Conservation (phyloP, 2,329 filamentous ascomycete genomes). For the Aspergillus fischeri region DNA sequence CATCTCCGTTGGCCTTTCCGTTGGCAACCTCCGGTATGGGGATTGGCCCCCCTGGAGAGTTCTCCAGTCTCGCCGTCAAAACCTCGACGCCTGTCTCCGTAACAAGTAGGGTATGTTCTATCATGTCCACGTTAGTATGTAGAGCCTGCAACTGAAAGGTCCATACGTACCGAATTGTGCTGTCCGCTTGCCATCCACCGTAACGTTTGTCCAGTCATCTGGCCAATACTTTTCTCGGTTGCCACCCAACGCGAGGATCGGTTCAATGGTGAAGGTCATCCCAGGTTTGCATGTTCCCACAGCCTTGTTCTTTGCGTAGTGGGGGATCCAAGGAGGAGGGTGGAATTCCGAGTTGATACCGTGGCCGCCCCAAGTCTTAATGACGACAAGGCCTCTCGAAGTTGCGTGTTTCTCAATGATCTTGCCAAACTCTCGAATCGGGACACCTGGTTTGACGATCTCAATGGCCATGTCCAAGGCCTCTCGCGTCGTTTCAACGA, state of each 20-base stretch:
- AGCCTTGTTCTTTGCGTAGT: constrained; percentile 94
- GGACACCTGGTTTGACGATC: constrained; percentile 78
- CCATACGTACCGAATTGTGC: constrained; percentile 66
- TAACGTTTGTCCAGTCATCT: constrained; percentile 92
- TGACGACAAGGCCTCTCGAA: constrained; percentile 70
- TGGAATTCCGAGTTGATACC: constrained; percentile 89
- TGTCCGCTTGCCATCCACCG: constrained; percentile 76
- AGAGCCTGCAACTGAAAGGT: not conserved
- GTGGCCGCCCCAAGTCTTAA: constrained; percentile 88
- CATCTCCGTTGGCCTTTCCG: not conserved
- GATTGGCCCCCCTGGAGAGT: constrained; percentile 67
- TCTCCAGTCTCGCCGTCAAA: constrained; percentile 62
- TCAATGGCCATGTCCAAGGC: constrained; percentile 80
- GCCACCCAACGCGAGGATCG: constrained; percentile 84
- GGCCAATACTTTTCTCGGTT: constrained; percentile 89
- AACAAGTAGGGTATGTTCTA: constrained; percentile 73
- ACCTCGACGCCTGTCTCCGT: constrained; percentile 74
- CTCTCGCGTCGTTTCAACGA: constrained; percentile 80
- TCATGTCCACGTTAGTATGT: constrained; percentile 8
- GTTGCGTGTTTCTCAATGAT: constrained; percentile 89
- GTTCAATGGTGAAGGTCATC: constrained; percentile 96
- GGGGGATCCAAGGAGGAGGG: constrained; percentile 82
- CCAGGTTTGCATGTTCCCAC: constrained; percentile 84
- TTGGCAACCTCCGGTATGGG: constrained; percentile 44
- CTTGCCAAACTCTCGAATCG: constrained; percentile 84